Percentiles rank a stretch among this genome's conserved stretches.
Conservation (phyloP, 2,329 filamentous ascomycete genomes). For the Truncatella angustata region DNA sequence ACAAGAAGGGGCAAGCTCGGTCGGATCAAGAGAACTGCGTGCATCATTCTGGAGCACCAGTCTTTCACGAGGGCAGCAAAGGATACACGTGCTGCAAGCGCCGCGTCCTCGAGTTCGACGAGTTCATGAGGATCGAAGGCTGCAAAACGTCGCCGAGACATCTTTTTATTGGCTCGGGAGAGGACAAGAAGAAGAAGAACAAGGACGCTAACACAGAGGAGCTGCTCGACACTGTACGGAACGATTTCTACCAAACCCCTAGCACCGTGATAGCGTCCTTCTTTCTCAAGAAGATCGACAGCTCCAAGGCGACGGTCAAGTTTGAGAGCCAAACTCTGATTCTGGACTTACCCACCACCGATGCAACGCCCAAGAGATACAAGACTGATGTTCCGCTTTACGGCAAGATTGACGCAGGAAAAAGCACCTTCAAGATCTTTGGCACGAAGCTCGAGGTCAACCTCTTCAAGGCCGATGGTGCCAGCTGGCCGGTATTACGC, state of each 20-base stretch:
- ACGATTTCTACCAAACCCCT: constrained; percentile 94
- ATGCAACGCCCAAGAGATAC: constrained; percentile 76
- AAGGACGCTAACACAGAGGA: constrained; percentile 58
- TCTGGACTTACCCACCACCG: constrained; percentile 82
- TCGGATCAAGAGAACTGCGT: constrained; percentile 72
- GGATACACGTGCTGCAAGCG: constrained; percentile 97
- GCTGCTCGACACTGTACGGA: constrained; percentile 72
- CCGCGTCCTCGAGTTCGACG: constrained; percentile 91
- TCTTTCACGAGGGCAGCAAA: constrained; percentile 98
- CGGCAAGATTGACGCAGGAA: constrained; percentile 70
- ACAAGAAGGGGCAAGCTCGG: constrained; percentile 58
- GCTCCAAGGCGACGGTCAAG: constrained; percentile 68
- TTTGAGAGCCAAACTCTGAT: constrained; percentile 64
- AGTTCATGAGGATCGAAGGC: constrained; percentile 94
- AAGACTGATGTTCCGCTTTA: constrained; percentile 72
- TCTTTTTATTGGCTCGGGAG: constrained; percentile 77
- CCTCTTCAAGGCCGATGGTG: constrained; percentile 68
- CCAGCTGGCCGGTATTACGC: constrained; percentile 81
- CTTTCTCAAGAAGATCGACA: constrained; percentile 96
- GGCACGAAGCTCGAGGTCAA: constrained; percentile 86
- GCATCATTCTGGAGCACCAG: constrained; percentile 83
- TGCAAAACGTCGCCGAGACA: constrained; percentile 81
- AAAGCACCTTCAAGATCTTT: constrained; percentile 77
- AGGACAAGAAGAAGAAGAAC: constrained; percentile 47
- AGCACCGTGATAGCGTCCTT: constrained; percentile 83